Percentiles rank a stretch among this genome's conserved stretches.
Evolutionary conservation across 2,329 filamentous ascomycete genomes (phyloP).

Genomic region (Zymoseptoria passerinii): DNA sequence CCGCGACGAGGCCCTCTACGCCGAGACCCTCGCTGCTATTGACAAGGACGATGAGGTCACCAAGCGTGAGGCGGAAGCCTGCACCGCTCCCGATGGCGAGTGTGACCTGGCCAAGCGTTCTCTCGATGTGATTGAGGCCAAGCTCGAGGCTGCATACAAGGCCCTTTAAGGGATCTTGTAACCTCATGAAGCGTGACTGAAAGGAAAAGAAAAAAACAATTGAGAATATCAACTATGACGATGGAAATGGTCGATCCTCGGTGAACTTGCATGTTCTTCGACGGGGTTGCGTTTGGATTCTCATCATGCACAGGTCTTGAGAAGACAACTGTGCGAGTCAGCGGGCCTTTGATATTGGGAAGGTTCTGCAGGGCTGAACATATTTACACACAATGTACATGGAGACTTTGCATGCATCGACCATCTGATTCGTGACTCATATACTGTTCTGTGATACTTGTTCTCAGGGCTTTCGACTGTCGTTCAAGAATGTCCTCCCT

Average conservation of each 20-base stretch:
- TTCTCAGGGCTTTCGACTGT: no score
- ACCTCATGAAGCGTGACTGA: neutral
- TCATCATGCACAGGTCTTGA: neutral
- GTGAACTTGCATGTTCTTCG: neutral
- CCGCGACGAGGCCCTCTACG: constrained; percentile 15
- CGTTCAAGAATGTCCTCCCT: no score
- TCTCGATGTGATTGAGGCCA: constrained; percentile 12
- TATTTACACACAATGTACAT: neutral
- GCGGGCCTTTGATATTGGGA: neutral
- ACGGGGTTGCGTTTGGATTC: neutral
- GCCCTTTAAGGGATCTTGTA: neutral
- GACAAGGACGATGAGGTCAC: constrained; percentile 3
- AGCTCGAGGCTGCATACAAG: constrained; percentile 9
- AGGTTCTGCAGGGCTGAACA: neutral
- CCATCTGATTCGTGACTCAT: neutral
- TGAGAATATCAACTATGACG: neutral
- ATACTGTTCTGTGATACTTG: no score
- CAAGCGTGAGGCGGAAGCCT: constrained; percentile 5
- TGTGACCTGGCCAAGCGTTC: constrained; percentile 11
- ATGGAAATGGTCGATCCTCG: neutral
- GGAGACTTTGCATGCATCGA: neutral
- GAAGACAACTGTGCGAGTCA: neutral
- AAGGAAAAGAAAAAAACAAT: neutral
- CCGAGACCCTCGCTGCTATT: neutral
- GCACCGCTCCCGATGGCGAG: constrained; percentile 12